phyloP scores from a whole-genome alignment of 2,329 filamentous ascomycete genomes.

The Microthyrium microscopicum region DNA sequence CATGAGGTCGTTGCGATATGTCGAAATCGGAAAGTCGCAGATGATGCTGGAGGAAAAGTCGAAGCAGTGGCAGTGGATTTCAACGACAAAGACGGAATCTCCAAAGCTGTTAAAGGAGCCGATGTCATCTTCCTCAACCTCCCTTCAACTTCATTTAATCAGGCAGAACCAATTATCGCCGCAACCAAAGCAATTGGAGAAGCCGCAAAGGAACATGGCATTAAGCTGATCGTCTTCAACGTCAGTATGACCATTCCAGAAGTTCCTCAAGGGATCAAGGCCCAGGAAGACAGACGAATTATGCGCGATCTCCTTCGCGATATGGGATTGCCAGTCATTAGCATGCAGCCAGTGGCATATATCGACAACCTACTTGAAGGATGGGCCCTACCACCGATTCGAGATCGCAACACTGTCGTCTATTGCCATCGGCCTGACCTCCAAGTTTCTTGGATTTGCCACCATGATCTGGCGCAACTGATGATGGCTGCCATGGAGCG shows the following conservation, averaged over 20 bases:
- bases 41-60: constrained; percentile 10
- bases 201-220: constrained; percentile 11
- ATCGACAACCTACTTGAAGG: constrained; percentile 24
- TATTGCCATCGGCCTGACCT: constrained; percentile 24
- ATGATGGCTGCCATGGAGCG: constrained; percentile 21
- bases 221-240: constrained; percentile 15
- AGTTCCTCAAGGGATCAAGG: constrained; percentile 13
- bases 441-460: constrained; percentile 24
- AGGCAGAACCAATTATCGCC: constrained; percentile 13
- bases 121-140: constrained; percentile 16
- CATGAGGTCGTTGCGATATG: constrained; percentile 16
- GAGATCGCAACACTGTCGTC: constrained; percentile 19
- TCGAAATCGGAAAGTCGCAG: constrained; percentile 13
- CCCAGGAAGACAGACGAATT: constrained; percentile 16
- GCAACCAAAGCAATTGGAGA: constrained; percentile 12
- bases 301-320: constrained; percentile 18
- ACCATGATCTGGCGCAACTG: constrained; percentile 23
- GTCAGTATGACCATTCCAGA: constrained; percentile 16
- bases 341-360: constrained; percentile 23
- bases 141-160: constrained; percentile 16
- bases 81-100: constrained; percentile 10
- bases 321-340: constrained; percentile 17
- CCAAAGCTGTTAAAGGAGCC: constrained; percentile 10
- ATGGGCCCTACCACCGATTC: constrained; percentile 21
- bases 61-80: constrained; percentile 14